Conservation (phyloP, 352 stramenopile species). For the Phytophthora boehmeriae region DNA sequence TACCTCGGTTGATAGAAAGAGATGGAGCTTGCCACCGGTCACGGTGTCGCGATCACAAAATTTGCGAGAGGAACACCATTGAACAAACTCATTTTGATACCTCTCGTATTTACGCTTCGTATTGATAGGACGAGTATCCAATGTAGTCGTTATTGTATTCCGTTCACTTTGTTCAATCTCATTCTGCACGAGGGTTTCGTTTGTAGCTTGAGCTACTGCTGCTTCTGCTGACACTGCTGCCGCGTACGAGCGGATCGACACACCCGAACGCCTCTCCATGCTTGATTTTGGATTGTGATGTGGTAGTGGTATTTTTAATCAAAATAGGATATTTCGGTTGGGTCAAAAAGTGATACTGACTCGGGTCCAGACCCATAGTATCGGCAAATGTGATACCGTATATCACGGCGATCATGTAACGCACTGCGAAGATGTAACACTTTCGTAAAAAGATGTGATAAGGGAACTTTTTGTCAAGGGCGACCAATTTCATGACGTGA, state of each 20-base stretch:
- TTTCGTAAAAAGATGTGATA: no score
- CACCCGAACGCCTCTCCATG: not conserved
- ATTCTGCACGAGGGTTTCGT: slow-evolving; percentile 1
- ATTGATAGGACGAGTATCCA: slow-evolving; percentile 10
- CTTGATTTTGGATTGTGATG: not conserved
- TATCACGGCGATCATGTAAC: no score
- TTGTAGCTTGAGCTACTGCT: not conserved
- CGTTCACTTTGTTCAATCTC: slow-evolving; percentile 18
- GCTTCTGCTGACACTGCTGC: not conserved
- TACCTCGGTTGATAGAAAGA: slow-evolving; percentile 8
- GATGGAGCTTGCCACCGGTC: slow-evolving; percentile 9
- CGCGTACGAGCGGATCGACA: slow-evolving; percentile 13
- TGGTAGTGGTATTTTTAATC: not conserved
- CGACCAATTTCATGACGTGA: no score
- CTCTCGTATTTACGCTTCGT: slow-evolving; percentile 14
- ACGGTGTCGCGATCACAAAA: slow-evolving; percentile 12
- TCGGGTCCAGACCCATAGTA: slow-evolving; percentile 11
- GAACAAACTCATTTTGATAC: slow-evolving; percentile 17
- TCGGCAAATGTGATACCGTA: no score
- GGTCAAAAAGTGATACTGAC: slow-evolving; percentile 17
- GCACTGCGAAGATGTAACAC: no score
- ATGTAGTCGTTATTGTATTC: slow-evolving; percentile 12
- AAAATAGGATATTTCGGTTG: slow-evolving; percentile 11
- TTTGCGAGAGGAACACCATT: slow-evolving; percentile 2
- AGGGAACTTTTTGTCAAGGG: no score